Evolutionary conservation across 2,329 filamentous ascomycete genomes (phyloP), one percentile per base, ranked within the genome.

Genomic region (Coniochaeta sp.): DNA sequence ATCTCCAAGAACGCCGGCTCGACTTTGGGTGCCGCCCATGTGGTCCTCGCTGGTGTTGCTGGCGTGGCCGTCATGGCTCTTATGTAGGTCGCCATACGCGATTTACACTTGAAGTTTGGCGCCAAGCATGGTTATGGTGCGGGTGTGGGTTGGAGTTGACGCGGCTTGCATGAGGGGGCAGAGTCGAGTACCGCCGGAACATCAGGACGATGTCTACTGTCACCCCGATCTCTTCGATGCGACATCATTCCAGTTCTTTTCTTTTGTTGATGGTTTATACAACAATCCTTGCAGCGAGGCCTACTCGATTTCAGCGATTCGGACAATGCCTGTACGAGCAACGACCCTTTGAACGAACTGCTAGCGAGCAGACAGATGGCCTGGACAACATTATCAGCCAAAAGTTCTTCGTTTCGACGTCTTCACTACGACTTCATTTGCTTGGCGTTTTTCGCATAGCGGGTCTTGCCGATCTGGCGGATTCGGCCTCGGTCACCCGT

Each of bases 31-130:
- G 76, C 76, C 17, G 72, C 74, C 58, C 74, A 76, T 54, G 67
- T 82, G 14, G 78, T 77, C 36, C 66, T 81, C 43, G 79, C 77
- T n/a, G 81, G 78, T 58, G 67, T 82, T 54, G 77, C 77, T 50
- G 81, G 80, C 59, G 76, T 82, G 65, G 68, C 80, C n/a, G 75
- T 75, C 55, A 77, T 77, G 17, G 79, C 76, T n/a, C 64, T 85
- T 61, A 71, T 85, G 69, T 86, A 82, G 76, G 59, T 62, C 59
- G 28, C 34, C 17, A 58, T 58, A 33, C 12, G 43, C 43, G 43
- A 47, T 22, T 47, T 47, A 12, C 43, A 47, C 12, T 4, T 47
- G 11, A 2, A 5, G 43, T 14, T 12, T 47, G 9, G 43, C 43
- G 3, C 11, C 43, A 3, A 12, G 16, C 6, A 4, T 4, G 38